Conservation (phyloP, 805 yeast genomes). For the Torulaspora quercuum region DNA sequence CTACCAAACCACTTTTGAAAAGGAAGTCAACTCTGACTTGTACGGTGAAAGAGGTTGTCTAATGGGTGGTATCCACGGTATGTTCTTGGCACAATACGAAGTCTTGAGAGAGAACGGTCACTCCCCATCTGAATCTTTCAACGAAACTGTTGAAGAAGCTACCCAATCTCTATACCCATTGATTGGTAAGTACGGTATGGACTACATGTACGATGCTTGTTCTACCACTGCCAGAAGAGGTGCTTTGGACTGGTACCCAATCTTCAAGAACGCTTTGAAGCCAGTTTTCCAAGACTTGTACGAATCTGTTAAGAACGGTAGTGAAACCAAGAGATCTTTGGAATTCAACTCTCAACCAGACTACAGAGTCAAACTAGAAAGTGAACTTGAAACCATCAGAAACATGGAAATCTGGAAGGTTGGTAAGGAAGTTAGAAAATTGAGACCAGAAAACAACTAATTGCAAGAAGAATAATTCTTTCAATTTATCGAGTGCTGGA, state of each 20-base stretch:
- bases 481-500: constrained; percentile 2
- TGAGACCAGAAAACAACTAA: constrained; percentile 98
- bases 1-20: constrained; percentile 98
- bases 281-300: constrained; percentile 97
- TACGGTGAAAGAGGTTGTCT: constrained; percentile 99
- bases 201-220: constrained; percentile 99
- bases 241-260: constrained; percentile 99
- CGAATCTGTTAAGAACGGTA: constrained; percentile 91
- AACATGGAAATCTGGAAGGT: constrained; percentile 99
- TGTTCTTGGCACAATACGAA: constrained; percentile 99
- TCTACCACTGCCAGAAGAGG: constrained; percentile 99
- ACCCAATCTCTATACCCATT: constrained; percentile 99
- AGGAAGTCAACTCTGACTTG: constrained; percentile 97
- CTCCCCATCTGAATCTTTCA: constrained; percentile 99
- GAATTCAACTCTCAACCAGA: constrained; percentile 98
- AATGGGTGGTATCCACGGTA: constrained; percentile 99
- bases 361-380: constrained; percentile 94
- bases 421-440: constrained; percentile 99
- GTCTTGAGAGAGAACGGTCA: constrained; percentile 99
- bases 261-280: constrained; percentile 97
- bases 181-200: constrained; percentile 99
- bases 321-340: constrained; percentile 96
- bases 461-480: constrained; percentile 1
- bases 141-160: constrained; percentile 99
- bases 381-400: constrained; percentile 90